Evolutionary conservation across 1,284 basidiomycete species (phyloP), one percentile per base, ranked within the genome.

Genomic region (Xerocomus nothofagi): DNA sequence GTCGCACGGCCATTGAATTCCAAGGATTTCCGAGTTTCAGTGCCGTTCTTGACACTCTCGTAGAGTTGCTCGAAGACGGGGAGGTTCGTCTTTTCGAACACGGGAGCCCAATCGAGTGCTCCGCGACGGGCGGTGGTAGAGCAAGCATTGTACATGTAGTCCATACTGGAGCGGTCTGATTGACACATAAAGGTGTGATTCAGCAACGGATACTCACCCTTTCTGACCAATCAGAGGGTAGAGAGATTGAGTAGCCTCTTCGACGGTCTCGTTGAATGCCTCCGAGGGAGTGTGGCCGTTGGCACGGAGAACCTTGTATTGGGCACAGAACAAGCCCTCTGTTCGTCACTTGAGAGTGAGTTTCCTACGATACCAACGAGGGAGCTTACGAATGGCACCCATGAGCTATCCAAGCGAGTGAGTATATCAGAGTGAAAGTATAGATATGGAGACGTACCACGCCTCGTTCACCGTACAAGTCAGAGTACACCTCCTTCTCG

Each of bases 121-220:
- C 96, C 97, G 58, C 96, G 94, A 63, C 96, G 94, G 50, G 97
- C 97, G 46, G 97, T 99, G 59, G 96, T 99, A 33, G 97, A 99
- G 81, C 97, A 99, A 40, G 95, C 94, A 67, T 89, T 88, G 82
- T 88, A 98, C 96, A 98, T 98, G 86, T 98, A 98, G 78, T 99
- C 96, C 97, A 98, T 98, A 58, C 90, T 91, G 57, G 51, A 42
- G 31, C 6, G 33, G 46, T 2, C 2, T 4, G 21, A 21, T 44
- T 33, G 15, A 9, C 20, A 37, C 3, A 12, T 20, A 14, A 12
- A 24, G 17, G 14, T 27, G 17, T 17, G n/a, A 23, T 23, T 10
- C 3, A 30, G 2, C 5, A 0, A 15, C 10, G 2, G 30, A 39
- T 6, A 68, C 82, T 51, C 67, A 88, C 87, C 92, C 93, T 71